Evolutionary conservation across 2,329 filamentous ascomycete genomes (phyloP).

Genomic region (Aspergillus alliaceus): DNA sequence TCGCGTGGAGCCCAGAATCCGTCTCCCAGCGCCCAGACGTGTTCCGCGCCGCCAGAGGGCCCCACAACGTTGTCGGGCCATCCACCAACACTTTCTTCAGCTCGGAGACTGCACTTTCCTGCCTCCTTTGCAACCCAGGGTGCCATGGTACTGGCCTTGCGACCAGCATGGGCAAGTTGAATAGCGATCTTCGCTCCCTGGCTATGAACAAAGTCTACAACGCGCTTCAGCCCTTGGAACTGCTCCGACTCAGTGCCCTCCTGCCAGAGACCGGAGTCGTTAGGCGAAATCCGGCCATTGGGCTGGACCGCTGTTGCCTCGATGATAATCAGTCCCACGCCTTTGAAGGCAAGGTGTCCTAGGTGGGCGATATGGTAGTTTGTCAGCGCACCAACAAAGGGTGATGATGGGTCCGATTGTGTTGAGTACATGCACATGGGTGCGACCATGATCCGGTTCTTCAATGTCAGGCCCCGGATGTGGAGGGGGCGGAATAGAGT

Average conservation of each 20-base stretch:
- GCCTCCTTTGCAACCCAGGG: constrained; percentile 40
- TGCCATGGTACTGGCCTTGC: constrained; percentile 57
- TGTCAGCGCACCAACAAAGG: constrained; percentile 64
- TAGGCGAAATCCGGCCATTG: constrained; percentile 77
- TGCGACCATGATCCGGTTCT: constrained; percentile 64
- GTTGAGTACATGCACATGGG: constrained; percentile 68
- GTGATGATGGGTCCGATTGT: constrained; percentile 43
- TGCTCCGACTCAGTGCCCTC: constrained; percentile 60
- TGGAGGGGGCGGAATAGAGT: constrained; percentile 59
- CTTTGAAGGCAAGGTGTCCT: constrained; percentile 72
- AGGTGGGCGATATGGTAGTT: constrained; percentile 81
- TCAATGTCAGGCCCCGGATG: constrained; percentile 57
- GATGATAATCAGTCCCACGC: constrained; percentile 71
- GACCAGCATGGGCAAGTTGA: constrained; percentile 78
- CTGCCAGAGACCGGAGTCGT: constrained; percentile 66
- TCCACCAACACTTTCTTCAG: constrained; percentile 54
- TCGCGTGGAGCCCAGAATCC: constrained; percentile 59
- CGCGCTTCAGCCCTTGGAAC: constrained; percentile 63
- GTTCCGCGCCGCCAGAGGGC: constrained; percentile 43
- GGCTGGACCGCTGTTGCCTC: constrained; percentile 75
- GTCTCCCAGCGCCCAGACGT: constrained; percentile 58
- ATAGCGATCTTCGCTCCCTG: constrained; percentile 76
- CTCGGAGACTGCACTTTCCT: constrained; percentile 22
- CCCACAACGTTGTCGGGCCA: constrained; percentile 52
- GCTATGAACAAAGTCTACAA: constrained; percentile 74